A percentile compares a stretch with the other conserved stretches of the same genome.
Evolutionary conservation across 768 basidiomycete genomes (phyloP).

Genomic region (Leccinum pellstonianum): DNA sequence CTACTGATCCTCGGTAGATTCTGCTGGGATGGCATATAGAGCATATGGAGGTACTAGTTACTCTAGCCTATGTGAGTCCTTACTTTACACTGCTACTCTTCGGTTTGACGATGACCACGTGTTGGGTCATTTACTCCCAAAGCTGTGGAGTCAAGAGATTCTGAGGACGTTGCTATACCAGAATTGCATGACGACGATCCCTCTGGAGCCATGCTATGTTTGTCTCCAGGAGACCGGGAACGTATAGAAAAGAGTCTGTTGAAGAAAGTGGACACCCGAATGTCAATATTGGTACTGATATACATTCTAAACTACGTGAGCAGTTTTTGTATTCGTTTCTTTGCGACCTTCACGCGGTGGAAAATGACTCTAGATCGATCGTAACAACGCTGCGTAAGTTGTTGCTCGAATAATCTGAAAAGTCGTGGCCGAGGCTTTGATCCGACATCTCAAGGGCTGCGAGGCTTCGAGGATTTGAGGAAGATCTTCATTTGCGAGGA

Average conservation of each 20-base stretch:
- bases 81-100: not conserved
- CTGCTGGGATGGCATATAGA: constrained; percentile 11
- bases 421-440: not conserved
- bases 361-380: constrained; percentile 49
- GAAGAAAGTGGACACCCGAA: constrained; percentile 34
- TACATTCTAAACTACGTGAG: constrained; percentile 38
- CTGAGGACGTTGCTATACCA: not conserved
- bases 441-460: constrained; percentile 51
- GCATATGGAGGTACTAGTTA: constrained; percentile 9
- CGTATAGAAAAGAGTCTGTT: constrained; percentile 43
- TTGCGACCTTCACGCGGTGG: not conserved
- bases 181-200: constrained; percentile 1
- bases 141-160: constrained; percentile 8
- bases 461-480: constrained; percentile 67
- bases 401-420: not conserved
- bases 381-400: constrained; percentile 66
- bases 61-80: constrained; percentile 20
- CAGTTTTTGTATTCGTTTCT: not conserved
- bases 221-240: constrained; percentile 27
- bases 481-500: constrained; percentile 60
- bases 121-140: not conserved
- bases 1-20: not conserved
- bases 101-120: not conserved
- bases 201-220: not conserved
- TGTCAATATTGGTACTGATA: constrained; percentile 36